Percentiles rank a stretch among this genome's conserved stretches.
phyloP scores from a whole-genome alignment of 2,329 filamentous ascomycete species.

The Colletotrichum aenigma region DNA sequence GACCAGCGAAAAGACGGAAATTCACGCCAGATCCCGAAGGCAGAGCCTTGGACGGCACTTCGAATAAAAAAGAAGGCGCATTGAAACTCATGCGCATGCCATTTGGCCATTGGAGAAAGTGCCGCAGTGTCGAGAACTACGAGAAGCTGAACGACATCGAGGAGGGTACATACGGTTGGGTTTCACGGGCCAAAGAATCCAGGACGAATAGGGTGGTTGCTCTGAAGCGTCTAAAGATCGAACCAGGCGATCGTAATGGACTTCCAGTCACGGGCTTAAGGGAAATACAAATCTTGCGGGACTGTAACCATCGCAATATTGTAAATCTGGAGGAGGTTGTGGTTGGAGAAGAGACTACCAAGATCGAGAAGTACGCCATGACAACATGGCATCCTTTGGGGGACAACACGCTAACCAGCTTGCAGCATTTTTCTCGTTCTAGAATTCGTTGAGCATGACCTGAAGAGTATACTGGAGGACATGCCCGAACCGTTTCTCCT shows the following conservation, averaged over 20 bases:
- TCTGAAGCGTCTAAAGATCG: conserved; percentile 92
- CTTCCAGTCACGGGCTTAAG: conserved; percentile 91
- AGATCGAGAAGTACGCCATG: conserved; percentile 55
- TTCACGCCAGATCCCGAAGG: conserved; percentile 49
- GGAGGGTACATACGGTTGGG: conserved; percentile 95
- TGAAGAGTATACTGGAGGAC: conserved; percentile 90
- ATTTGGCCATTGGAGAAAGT: conserved; percentile 68
- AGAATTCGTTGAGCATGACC: conserved; percentile 96
- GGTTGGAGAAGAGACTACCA: conserved; percentile 65
- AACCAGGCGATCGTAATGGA: conserved; percentile 72
- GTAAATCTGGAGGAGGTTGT: conserved; percentile 85
- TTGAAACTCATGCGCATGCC: conserved; percentile 75
- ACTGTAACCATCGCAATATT: conserved; percentile 81
- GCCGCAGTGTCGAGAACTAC: conserved; percentile 83
- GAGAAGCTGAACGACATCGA: conserved; percentile 96
- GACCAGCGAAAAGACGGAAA: conserved; percentile 67
- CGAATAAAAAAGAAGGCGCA: conserved; percentile 27
- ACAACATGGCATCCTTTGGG: conserved; percentile 36
- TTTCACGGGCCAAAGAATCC: conserved; percentile 80
- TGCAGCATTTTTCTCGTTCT: conserved; percentile 88
- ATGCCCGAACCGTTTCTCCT: conserved; percentile 94
- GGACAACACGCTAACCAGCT: conserved; percentile 26
- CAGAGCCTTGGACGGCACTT: conserved; percentile 23
- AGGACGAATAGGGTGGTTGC: conserved; percentile 82
- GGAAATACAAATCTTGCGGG: conserved; percentile 90